phyloP scores from a whole-genome alignment of 495 filamentous ascomycete genomes.

The Extremus antarcticus region DNA sequence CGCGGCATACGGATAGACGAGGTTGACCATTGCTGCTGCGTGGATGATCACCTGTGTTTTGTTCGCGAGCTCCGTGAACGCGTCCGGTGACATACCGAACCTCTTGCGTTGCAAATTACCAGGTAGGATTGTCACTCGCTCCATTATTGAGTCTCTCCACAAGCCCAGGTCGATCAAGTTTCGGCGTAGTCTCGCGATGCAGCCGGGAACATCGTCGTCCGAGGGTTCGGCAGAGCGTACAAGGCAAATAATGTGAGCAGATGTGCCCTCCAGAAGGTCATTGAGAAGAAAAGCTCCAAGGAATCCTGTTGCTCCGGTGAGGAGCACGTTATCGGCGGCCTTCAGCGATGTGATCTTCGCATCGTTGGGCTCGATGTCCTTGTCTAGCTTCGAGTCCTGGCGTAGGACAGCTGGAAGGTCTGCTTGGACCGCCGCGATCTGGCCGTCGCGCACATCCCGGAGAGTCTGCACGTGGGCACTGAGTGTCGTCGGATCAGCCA shows the following conservation, averaged over 20 bases:
- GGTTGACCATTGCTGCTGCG: conserved; percentile 71
- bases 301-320: conserved; percentile 90
- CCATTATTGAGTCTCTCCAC: conserved; percentile 56
- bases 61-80: conserved; percentile 49
- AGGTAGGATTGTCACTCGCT: conserved; percentile 56
- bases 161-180: conserved; percentile 55
- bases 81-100: conserved; percentile 46
- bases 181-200: conserved; percentile 46
- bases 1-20: conserved; percentile 69
- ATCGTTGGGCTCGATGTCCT: conserved; percentile 43
- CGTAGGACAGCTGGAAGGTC: conserved; percentile 51
- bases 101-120: conserved; percentile 50
- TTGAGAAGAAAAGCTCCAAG: conserved; percentile 70
- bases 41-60: conserved; percentile 74
- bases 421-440: conserved; percentile 54
- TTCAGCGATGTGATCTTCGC: conserved; percentile 41
- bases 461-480: conserved; percentile 50
- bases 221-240: conserved; percentile 52
- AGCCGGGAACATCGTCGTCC: conserved; percentile 42
- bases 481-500: conserved; percentile 52
- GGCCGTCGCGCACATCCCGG: conserved; percentile 48
- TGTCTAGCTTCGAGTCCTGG: conserved; percentile 47
- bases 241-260: conserved; percentile 53
- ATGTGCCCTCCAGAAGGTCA: conserved; percentile 57
- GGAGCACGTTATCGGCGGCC: conserved; percentile 58